A percentile compares a stretch with the other conserved stretches of the same genome.
phyloP scores from a whole-genome alignment of 768 basidiomycete genomes.

The Dioszegia crocea region DNA sequence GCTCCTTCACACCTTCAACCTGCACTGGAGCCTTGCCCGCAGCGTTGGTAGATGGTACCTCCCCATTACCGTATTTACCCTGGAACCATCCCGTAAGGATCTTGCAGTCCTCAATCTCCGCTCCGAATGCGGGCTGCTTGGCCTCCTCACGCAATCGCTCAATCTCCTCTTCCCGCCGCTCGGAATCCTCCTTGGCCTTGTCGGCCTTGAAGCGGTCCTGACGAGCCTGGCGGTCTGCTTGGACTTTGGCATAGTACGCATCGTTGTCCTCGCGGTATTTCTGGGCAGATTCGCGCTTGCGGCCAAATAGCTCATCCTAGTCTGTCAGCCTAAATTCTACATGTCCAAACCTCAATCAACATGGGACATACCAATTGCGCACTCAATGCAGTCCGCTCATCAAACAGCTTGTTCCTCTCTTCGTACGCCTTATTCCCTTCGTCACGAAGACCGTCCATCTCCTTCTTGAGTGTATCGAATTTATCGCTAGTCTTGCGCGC shows the following conservation, averaged over 20 bases:
- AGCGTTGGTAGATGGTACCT: constrained; percentile 40
- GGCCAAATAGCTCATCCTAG: constrained; percentile 67
- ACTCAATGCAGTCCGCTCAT: constrained; percentile 75
- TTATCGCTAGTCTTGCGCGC: constrained; percentile 72
- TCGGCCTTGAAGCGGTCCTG: constrained; percentile 78
- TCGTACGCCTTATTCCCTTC: constrained; percentile 80
- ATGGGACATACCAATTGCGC: constrained; percentile 47
- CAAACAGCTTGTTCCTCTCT: constrained; percentile 72
- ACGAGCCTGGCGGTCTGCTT: constrained; percentile 62
- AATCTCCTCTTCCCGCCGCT: constrained; percentile 70
- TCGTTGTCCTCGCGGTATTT: constrained; percentile 79
- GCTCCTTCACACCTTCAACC: constrained; percentile 54
- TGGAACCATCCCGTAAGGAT: constrained; percentile 50
- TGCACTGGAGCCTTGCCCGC: constrained; percentile 20
- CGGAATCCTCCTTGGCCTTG: constrained; percentile 70
- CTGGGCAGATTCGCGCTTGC: constrained; percentile 69
- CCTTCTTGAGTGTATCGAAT: constrained; percentile 73
- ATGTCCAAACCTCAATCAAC: too few species aligned
- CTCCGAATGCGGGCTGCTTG: constrained; percentile 78
- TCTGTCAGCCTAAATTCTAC: not conserved
- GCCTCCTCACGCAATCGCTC: constrained; percentile 86
- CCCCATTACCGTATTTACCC: constrained; percentile 44
- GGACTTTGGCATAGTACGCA: constrained; percentile 49
- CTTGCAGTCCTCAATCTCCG: constrained; percentile 86
- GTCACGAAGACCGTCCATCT: constrained; percentile 80